Evolutionary conservation across 1,284 basidiomycete species (phyloP).

Genomic region (Apiotrichum laibachii): DNA sequence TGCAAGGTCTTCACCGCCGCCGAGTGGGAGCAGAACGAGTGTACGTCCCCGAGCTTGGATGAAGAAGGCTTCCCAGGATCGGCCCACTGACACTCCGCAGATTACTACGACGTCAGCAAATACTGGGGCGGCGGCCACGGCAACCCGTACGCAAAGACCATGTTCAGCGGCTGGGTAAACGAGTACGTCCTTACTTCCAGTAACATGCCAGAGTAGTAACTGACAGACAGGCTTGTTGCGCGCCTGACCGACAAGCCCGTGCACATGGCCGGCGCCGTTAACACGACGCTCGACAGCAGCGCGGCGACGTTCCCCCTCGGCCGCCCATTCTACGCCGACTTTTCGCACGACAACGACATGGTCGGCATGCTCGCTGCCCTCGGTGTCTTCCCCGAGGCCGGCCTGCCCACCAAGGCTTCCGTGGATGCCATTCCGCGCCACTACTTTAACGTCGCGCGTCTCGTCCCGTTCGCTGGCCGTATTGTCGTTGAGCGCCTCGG

Average conservation of each 20-base stretch:
- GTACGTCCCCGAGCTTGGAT: no score
- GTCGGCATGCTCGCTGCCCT: slow-evolving; percentile 15
- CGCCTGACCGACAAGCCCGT: slow-evolving; percentile 17
- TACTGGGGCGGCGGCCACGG: slow-evolving; percentile 1
- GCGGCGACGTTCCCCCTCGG: slow-evolving; percentile 21
- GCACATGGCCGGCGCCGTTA: slow-evolving; percentile 15
- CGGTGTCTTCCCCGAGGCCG: slow-evolving; percentile 5
- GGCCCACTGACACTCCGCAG: no score
- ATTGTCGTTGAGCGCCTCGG: neutral
- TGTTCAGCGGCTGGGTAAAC: neutral
- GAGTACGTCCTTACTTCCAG: neutral
- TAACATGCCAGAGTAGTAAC: no score
- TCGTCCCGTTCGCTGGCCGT: slow-evolving; percentile 5
- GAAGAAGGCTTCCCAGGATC: no score
- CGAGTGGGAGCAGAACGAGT: slow-evolving; percentile 17
- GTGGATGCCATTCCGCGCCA: neutral
- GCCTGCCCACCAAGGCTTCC: neutral
- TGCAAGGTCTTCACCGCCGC: neutral
- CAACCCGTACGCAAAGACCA: neutral
- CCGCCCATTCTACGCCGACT: slow-evolving; percentile 19
- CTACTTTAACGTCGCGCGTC: slow-evolving; percentile 5
- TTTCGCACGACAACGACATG: slow-evolving; percentile 22
- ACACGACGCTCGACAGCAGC: no score
- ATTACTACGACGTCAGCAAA: slow-evolving; percentile 7
- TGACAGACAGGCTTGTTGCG: slow-evolving; percentile 17